Evolutionary conservation across 441 rosid genomes (phyloP), one percentile per base, ranked within the genome.

Genomic region (Gossypium lobatum): DNA sequence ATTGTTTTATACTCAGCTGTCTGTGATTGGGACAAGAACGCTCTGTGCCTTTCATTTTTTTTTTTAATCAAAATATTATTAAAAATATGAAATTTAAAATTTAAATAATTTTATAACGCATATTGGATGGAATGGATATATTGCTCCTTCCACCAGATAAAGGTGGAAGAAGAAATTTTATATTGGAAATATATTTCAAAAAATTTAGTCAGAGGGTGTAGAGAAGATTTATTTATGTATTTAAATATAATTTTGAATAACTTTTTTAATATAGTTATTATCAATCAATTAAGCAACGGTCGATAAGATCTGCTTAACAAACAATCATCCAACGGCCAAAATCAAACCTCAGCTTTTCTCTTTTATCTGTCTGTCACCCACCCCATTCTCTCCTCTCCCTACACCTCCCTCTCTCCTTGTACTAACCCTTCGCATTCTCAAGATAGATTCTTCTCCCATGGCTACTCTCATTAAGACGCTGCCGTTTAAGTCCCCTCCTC

Each of bases 391-490:
- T 10, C 26, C 39, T n/a, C 67, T 46, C 17, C 67, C 73, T 17
- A 62, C 14, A 11, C 1, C 6, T 11, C 55, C 17, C 77, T 46
- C 10, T 3, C 42, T 37, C 42, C 10, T 37, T 37, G 10, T 1
- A 20, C 14, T 46, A 60, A 6, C 42, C 1, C 42, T 37, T 68
- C 31, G 31, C 62, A 9, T 21, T 57, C 14, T 57, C 31, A 17
- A 17, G 5, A 18, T 53, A 9, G 4, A 10, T 17, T 37, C 11
- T 1, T 70, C 70, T 62, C 58, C 74, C 50, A 91, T 93, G 98
- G 95, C 95, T 53, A 86, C 88, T 48, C 77, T 90, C 79, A 82
- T 89, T 73, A 86, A 82, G 79, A 80, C 98, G 79, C 79, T 85
- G 76, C 86, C 90, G 66, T 83, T 87, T 39, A 81, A 63, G 18